Base-by-base conservation (phyloP, 306 rosid species). In the Corylus americana region DNA sequence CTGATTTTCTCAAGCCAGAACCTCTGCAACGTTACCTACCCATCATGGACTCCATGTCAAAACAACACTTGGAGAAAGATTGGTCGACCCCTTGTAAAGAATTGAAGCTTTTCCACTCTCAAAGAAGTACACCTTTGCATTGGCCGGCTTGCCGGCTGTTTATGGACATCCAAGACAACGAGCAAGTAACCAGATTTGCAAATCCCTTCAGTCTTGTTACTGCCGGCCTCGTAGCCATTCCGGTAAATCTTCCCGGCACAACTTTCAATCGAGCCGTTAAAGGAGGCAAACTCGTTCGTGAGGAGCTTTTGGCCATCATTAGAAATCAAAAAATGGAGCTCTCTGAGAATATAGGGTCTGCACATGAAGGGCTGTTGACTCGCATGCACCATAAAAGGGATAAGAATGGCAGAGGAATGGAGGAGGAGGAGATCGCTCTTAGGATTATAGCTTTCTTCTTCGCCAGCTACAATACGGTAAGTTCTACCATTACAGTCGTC, bases 171-270 rank as follows among this genome's bases (percentile, higher is more conserved):
- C 14, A 17, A 35, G 70, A 64, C 4, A 11, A 45, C 4, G 18
- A 35, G 11, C n/a, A 63, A 1, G 45, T 63, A 31, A 63, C 42
- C 2, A 63, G 44, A 31, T 63, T 63, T 13, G 45, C 18, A 4
- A 17, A 63, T 63, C 70, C 20, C 70, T 31, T 63, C 18, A 17
- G 10, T 31, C 20, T 63, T 29, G 70, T 63, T 7, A 63, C 74
- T 0, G 20, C 81, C 0, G 85, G 85, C 25, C 55, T 72, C 18
- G 45, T 31, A 8, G 31, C 78, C 7, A 7, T 64, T 47, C 85
- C 79, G 0, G 55, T 82, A 7, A 44, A 82, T 66, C 2, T 82
- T 4, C 85, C 85, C 0, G 85, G 82, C 7, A 77, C 85, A 35
- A 47, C 14, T 7, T 77, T 63, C 5, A 64, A 51, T 35, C 39